Percentiles rank a stretch among this genome's conserved stretches.
phyloP scores from a whole-genome alignment of 768 basidiomycete genomes.

The Leccinum subgranulosum region DNA sequence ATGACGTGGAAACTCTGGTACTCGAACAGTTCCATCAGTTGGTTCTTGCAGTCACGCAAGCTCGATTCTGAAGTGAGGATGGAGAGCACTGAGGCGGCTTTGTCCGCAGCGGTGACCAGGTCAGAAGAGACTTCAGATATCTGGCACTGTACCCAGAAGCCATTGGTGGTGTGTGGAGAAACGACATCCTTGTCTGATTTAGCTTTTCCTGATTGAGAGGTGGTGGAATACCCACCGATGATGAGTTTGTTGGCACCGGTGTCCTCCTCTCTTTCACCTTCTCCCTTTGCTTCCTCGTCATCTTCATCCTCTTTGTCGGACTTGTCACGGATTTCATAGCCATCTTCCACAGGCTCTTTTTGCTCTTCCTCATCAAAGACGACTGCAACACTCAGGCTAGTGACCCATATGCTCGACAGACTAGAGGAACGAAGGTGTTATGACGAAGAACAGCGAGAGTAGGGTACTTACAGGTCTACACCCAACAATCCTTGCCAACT shows the following conservation, averaged over 20 bases:
- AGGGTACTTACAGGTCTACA: conserved; percentile 47
- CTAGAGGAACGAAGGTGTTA: no score
- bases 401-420: no score
- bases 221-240: conserved; percentile 67
- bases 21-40: conserved; percentile 95
- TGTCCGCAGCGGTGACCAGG: conserved; percentile 90
- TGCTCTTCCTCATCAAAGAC: conserved; percentile 97
- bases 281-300: conserved; percentile 41
- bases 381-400: conserved; percentile 89
- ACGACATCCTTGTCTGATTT: conserved; percentile 76
- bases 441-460: no score
- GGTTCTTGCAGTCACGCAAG: conserved; percentile 91
- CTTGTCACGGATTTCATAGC: conserved; percentile 82
- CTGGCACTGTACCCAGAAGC: conserved; percentile 97
- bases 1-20: conserved; percentile 90
- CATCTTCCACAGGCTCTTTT: conserved; percentile 94
- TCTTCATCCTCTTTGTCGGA: conserved; percentile 72
- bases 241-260: conserved; percentile 69
- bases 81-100: conserved; percentile 79
- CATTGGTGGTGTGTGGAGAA: conserved; percentile 89
- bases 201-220: conserved; percentile 40
- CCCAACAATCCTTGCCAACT: conserved; percentile 77
- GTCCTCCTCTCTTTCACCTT: conserved; percentile 44
- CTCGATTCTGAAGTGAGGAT: conserved; percentile 85
- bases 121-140: conserved; percentile 90